Percentiles rank a stretch among this genome's conserved stretches.
phyloP scores from a whole-genome alignment of 2,329 filamentous ascomycete genomes.

The Trichoderma sp. region DNA sequence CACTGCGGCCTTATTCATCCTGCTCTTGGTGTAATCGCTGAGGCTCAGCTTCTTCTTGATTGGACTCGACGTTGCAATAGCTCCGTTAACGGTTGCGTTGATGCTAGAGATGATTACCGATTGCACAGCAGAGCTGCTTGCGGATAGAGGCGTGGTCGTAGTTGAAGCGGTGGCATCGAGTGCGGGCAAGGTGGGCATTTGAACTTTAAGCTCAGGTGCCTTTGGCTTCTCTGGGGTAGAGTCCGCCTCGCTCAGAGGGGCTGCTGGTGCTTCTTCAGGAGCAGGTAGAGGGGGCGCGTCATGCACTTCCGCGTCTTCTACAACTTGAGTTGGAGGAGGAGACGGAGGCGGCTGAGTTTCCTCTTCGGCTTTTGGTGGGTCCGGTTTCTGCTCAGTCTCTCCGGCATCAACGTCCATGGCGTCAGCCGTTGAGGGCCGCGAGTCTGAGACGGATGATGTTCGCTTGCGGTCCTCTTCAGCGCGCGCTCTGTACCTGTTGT shows the following conservation, averaged over 20 bases:
- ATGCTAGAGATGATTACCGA: slow-evolving; percentile 52
- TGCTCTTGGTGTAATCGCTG: slow-evolving; percentile 63
- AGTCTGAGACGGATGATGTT: slow-evolving; percentile 21
- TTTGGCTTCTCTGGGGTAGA: slow-evolving; percentile 34
- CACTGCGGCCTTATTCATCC: slow-evolving; percentile 54
- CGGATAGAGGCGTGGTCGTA: slow-evolving; percentile 48
- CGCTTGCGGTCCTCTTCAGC: slow-evolving; percentile 39
- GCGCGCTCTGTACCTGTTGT: slow-evolving; percentile 45
- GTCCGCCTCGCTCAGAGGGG: slow-evolving; percentile 4
- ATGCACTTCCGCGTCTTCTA: slow-evolving; percentile 29
- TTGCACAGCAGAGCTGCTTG: slow-evolving; percentile 43
- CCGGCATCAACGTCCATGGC: slow-evolving; percentile 44
- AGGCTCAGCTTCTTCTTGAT: slow-evolving; percentile 66
- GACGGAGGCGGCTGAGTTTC: slow-evolving; percentile 27
- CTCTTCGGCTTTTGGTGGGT: slow-evolving; percentile 20
- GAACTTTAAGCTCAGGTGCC: slow-evolving; percentile 50
- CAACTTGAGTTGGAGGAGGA: slow-evolving; percentile 25
- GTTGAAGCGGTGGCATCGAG: slow-evolving; percentile 44
- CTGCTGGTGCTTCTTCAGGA: slow-evolving; percentile 28
- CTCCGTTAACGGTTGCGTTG: slow-evolving; percentile 42
- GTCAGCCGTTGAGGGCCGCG: slow-evolving; percentile 30
- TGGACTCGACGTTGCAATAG: slow-evolving; percentile 53
- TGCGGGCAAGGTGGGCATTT: slow-evolving; percentile 55
- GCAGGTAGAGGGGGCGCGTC: slow-evolving; percentile 30
- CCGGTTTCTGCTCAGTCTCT: slow-evolving; percentile 31